Evolutionary conservation across 306 rosid species (phyloP), one percentile per base, ranked within the genome.

Genomic region (Quercus suber): DNA sequence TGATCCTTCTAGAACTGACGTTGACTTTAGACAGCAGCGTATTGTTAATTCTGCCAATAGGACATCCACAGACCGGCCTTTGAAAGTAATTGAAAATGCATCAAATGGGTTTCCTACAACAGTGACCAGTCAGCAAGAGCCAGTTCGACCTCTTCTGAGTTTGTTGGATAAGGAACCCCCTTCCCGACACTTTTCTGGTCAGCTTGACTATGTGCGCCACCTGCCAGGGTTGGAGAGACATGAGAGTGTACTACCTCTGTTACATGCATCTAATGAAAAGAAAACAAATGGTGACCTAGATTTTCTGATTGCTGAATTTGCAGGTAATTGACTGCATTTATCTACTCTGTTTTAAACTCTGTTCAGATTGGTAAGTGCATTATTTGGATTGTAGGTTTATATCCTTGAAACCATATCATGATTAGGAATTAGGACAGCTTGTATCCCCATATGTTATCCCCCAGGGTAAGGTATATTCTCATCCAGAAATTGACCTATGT

Each of bases 71-170:
- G 98, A 95, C 69, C 88, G 92, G 74, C 74, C 88, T 79, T 82
- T 91, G 28, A 94, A 94, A 87, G 79, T 80, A 60, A 57, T 87
- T 79, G 99, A 92, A 80, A 83, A 87, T 81, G 79, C 89, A 77
- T 86, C 92, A 45, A 92, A 88, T 82, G 98, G 97, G 67, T 76
- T 89, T 85, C 70, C 92, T 58, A 80, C 84, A 20, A 49, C 90
- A 23, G 88, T 82, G 73, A 76, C 80, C 70, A 56, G 81, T 58
- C 97, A 87, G 76, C 97, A 90, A 78, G 99, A 96, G 81, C 98
- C 90, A 80, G 98, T 93, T 64, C 88, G 99, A 56, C 99, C 99
- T 78, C 98, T 96, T 88, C 97, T 96, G 75, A 96, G 99, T 88
- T 83, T 96, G 85, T 84, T 96, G 88, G 99, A 96, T 33, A 95